Conservation (phyloP, 352 stramenopile genomes). For the Thalassiosira livingstoniorum region DNA sequence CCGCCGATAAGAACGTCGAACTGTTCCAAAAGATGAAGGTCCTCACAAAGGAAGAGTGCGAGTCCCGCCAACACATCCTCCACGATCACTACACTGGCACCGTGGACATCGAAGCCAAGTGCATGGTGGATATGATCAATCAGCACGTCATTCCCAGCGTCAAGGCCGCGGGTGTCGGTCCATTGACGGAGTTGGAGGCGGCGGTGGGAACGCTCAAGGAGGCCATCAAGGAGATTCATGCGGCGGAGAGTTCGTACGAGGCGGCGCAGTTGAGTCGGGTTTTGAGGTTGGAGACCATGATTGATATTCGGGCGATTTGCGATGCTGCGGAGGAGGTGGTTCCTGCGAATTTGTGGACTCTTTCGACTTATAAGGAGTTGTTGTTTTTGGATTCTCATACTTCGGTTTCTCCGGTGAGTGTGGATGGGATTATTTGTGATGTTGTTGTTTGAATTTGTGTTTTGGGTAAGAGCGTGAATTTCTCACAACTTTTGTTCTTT, state of each 20-base stretch:
- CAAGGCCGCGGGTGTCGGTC: conserved; percentile 73
- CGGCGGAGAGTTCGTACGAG: conserved; percentile 64
- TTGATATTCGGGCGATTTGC: conserved; percentile 83
- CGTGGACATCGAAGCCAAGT: conserved; percentile 89
- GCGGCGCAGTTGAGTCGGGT: conserved; percentile 79
- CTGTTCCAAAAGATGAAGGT: conserved; percentile 88
- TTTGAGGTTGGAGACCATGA: conserved; percentile 87
- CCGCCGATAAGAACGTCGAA: conserved; percentile 86
- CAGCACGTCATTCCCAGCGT: conserved; percentile 86
- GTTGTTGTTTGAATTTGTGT: no score
- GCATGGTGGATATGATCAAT: conserved; percentile 88
- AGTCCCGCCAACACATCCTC: conserved; percentile 84
- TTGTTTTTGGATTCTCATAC: conserved; percentile 86
- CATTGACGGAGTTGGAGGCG: conserved; percentile 75
- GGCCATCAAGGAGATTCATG: conserved; percentile 75
- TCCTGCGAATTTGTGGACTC: conserved; percentile 84
- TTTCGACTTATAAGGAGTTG: conserved; percentile 88
- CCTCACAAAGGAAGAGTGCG: conserved; percentile 84
- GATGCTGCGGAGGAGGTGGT: conserved; percentile 84
- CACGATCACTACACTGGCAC: conserved; percentile 89
- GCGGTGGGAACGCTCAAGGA: conserved; percentile 73
- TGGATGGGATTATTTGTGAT: no score
- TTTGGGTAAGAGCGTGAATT: no score
- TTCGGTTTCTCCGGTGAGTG: conserved; percentile 24
- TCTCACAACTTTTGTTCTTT: no score